Percentiles rank a stretch among this genome's conserved stretches.
These are phyloP conservation scores for Chaetomidium leptoderma DNA, from an alignment of 495 filamentous ascomycete genomes.

Conservation along the genomic window DNA sequence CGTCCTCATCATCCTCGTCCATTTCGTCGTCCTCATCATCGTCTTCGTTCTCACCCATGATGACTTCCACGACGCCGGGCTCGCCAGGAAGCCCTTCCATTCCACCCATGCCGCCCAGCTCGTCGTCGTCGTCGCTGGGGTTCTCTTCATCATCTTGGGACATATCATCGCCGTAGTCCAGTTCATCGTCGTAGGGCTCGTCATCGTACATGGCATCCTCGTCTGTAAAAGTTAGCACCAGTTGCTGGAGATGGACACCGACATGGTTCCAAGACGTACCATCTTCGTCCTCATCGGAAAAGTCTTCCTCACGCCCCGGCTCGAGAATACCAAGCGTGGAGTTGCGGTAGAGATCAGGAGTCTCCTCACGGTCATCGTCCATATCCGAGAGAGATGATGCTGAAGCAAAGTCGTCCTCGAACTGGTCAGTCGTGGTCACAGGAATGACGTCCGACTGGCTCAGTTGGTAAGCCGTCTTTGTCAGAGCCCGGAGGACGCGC, in stretches of 20 bases:
- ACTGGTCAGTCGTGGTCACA: constrained; percentile 59
- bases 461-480: constrained; percentile 77
- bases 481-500: constrained; percentile 78
- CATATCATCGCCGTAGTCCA: constrained; percentile 83
- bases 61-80: constrained; percentile 70
- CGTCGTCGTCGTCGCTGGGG: constrained; percentile 88
- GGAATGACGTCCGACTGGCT: constrained; percentile 72
- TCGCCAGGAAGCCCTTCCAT: constrained; percentile 85
- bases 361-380: constrained; percentile 88
- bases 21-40: constrained; percentile 64
- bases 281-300: constrained; percentile 65
- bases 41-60: constrained; percentile 71
- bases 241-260: background rate
- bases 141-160: constrained; percentile 78
- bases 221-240: constrained; percentile 39
- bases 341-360: constrained; percentile 93
- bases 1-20: constrained; percentile 62
- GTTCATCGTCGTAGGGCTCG: constrained; percentile 71
- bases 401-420: constrained; percentile 86
- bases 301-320: constrained; percentile 71
- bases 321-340: constrained; percentile 95
- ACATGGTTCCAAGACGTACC: constrained; percentile 31
- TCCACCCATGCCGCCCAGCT: constrained; percentile 67
- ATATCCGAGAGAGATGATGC: constrained; percentile 85
- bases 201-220: constrained; percentile 84